Evolutionary conservation across 1,284 basidiomycete species (phyloP).

Genomic region (Pulchroboletus neoregius): DNA sequence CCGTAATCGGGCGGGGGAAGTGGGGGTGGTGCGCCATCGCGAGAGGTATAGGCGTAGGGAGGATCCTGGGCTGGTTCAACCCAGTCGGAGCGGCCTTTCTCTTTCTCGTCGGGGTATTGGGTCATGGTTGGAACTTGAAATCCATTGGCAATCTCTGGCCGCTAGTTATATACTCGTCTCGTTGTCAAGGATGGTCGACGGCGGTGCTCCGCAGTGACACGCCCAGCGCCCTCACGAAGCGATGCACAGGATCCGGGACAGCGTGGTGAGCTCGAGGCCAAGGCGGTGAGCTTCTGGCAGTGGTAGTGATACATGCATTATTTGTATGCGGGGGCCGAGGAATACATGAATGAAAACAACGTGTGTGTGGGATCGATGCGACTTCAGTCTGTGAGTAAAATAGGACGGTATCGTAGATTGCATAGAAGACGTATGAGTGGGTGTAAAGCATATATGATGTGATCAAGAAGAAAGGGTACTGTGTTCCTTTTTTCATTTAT

Average conservation of each 20-base stretch:
- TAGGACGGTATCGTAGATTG: constrained; percentile 19
- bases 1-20: constrained; percentile 22
- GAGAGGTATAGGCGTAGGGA: neutral
- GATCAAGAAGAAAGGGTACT: constrained; percentile 17
- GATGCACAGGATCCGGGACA: neutral
- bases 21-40: constrained; percentile 7
- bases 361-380: constrained; percentile 1
- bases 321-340: constrained; percentile 14
- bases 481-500: constrained; percentile 13
- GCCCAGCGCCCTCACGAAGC: neutral
- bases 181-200: neutral
- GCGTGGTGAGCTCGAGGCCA: constrained; percentile 7
- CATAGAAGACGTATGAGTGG: constrained; percentile 11
- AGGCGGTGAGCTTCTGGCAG: too few relatives aligned
- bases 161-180: neutral
- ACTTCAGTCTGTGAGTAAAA: constrained; percentile 5
- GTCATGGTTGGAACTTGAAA: constrained; percentile 8
- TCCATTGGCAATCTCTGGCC: too few relatives aligned
- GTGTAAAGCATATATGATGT: constrained; percentile 12
- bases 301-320: constrained; percentile 13
- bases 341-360: constrained; percentile 21
- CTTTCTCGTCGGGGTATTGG: constrained; percentile 26
- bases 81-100: constrained; percentile 18
- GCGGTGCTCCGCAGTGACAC: neutral
- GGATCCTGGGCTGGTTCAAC: constrained; percentile 6